Base-by-base conservation (phyloP, 306 rosid species). In the Cicer chorassanicum region DNA sequence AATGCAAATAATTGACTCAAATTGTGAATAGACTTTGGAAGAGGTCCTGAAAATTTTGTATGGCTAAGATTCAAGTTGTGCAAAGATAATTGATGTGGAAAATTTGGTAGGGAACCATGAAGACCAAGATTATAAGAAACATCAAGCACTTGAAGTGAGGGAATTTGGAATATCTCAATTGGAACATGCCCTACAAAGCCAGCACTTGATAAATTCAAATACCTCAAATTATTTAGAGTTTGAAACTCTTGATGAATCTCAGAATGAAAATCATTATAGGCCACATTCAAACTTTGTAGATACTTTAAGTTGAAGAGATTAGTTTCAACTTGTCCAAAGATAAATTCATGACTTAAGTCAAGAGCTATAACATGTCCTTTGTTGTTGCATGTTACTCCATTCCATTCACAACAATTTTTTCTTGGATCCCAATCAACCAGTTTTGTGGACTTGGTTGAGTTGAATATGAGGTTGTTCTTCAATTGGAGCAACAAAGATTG, bases 21-120 rank as follows among this genome's bases (percentile, higher is more conserved):
- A 29, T 75, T 29, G 59, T 61, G 19, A 3, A 81, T 50, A 15
- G 70, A 18, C 50, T 12, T 1, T 15, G 83, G 82, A 8, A 86
- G 8, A 1, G 7, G 1, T 2, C 90, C 90, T 1, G 53, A 75
- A 69, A 86, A 76, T 1, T 54, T 59, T 53, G 88, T 69, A 1
- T 11, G 2, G 4, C 70, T 21, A 21, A 84, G 70, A 6, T 14
- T 53, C 56, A 76, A 4, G 9, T n/a, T 43, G 5, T 73, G 67
- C 13, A 84, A 80, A 81, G 44, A 62, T 8, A 59, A 67, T 9
- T 76, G 18, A 0, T 11, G 59, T 12, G 19, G 41, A 15, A 84
- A 81, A 6, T 76, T 70, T 39, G 88, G 84, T n/a, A 82, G 24
- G 1, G n/a, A 56, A 11, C 88, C 84, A 1, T 19, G 3, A 42